These are phyloP conservation scores for Dendrobium huoshanense DNA, from an alignment of 106 monocot species.

Conservation along the genomic window DNA sequence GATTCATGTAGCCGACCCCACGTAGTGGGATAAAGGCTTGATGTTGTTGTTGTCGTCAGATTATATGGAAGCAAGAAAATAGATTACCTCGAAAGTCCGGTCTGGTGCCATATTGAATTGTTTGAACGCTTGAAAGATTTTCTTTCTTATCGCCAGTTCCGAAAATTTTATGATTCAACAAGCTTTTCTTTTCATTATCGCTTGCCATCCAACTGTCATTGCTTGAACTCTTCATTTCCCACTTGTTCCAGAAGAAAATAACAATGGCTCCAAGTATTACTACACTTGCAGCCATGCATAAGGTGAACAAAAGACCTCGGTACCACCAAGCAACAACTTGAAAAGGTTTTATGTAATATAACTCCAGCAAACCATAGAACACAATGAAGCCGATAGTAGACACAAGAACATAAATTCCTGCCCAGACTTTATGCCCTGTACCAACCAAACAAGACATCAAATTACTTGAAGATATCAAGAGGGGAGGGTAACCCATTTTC, in stretches of 20 bases:
- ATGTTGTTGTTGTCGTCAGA: too few relatives aligned
- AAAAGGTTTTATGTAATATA: constrained; percentile 44
- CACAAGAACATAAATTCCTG: constrained; percentile 50
- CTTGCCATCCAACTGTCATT: constrained; percentile 1
- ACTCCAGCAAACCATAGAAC: constrained; percentile 37
- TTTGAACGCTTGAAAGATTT: constrained; percentile 36
- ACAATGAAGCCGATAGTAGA: constrained; percentile 55
- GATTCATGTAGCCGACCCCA: too few relatives aligned
- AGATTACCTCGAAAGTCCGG: constrained; percentile 78
- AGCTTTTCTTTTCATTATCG: constrained; percentile 22
- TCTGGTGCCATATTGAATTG: constrained; percentile 54
- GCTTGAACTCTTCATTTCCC: constrained; percentile 26
- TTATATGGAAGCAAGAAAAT: neutral
- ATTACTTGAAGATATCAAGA: constrained; percentile 23
- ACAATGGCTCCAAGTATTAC: constrained; percentile 50
- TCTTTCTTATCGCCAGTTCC: neutral
- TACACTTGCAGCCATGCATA: constrained; percentile 66
- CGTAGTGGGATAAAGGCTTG: too few relatives aligned
- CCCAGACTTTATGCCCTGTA: constrained; percentile 63
- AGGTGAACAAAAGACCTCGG: constrained; percentile 43
- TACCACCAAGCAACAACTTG: constrained; percentile 66
- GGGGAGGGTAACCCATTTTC: constrained; percentile 6
- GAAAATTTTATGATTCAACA: neutral
- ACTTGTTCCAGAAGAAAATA: constrained; percentile 54
- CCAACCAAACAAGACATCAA: constrained; percentile 79